Percentiles rank a stretch among this genome's conserved stretches.
These are phyloP conservation scores for Yarrowia hollandica DNA, from an alignment of 805 yeast genomes.

Conservation along the genomic window DNA sequence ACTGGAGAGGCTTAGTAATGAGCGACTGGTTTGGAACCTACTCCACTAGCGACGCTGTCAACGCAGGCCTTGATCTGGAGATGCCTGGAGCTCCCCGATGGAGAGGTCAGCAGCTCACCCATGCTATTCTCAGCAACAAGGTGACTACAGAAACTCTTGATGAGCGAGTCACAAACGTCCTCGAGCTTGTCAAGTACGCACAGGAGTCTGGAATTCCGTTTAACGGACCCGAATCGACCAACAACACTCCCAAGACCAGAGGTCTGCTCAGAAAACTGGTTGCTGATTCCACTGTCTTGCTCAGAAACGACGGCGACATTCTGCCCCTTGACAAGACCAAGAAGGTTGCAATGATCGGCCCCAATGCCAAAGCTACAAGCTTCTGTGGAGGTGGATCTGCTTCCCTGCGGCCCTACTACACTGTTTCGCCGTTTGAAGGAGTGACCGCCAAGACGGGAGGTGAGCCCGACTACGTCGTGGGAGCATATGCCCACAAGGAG, in stretches of 20 bases:
- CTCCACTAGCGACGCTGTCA: slow-evolving; percentile 49
- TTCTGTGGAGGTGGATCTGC: slow-evolving; percentile 68
- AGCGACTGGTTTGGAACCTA: slow-evolving; percentile 21
- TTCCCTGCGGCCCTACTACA: slow-evolving; percentile 50
- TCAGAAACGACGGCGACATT: slow-evolving; percentile 52
- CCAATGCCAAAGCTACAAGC: slow-evolving; percentile 53
- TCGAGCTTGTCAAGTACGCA: slow-evolving; percentile 50
- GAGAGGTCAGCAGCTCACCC: slow-evolving; percentile 46
- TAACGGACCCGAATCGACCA: slow-evolving; percentile 45
- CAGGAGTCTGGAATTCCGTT: slow-evolving; percentile 47
- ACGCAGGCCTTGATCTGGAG: slow-evolving; percentile 62
- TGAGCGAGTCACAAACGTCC: slow-evolving; percentile 50
- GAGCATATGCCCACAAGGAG: slow-evolving; percentile 37
- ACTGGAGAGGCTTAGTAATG: not conserved
- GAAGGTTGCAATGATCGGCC: slow-evolving; percentile 57
- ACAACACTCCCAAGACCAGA: slow-evolving; percentile 51
- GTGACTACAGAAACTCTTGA: slow-evolving; percentile 48
- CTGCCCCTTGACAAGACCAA: slow-evolving; percentile 51
- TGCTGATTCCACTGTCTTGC: slow-evolving; percentile 55
- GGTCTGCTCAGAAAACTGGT: slow-evolving; percentile 49
- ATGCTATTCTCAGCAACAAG: slow-evolving; percentile 48
- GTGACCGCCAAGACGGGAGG: not conserved
- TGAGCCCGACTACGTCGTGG: not conserved
- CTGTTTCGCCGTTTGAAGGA: slow-evolving; percentile 36
- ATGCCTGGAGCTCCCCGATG: slow-evolving; percentile 65